Conservation (phyloP, 495 filamentous ascomycete species). For the Mytilinidion resinicola region DNA sequence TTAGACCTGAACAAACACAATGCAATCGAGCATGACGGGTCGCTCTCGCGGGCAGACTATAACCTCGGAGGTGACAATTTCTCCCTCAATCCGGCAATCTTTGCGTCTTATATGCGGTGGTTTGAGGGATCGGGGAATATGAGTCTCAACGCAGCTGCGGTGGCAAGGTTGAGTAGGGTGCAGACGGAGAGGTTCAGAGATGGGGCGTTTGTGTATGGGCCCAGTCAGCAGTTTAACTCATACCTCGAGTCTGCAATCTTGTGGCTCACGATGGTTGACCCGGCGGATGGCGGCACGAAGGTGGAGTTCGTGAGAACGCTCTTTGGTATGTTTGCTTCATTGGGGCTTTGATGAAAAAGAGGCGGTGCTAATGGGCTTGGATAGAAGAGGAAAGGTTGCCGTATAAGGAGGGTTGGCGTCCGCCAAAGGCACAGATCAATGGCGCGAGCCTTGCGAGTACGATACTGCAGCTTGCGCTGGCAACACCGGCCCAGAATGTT, state of each 20-base stretch:
- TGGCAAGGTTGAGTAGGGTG: conserved; percentile 11
- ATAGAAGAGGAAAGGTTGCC: conserved; percentile 28
- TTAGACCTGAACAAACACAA: conserved; percentile 27
- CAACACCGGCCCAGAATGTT: conserved; percentile 5
- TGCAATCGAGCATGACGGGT: conserved; percentile 31
- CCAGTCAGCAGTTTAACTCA: conserved; percentile 14
- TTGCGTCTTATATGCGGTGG: conserved; percentile 12
- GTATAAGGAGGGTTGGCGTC: conserved; percentile 25
- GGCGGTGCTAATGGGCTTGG: not conserved
- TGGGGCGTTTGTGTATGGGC: conserved; percentile 19
- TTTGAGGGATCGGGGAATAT: conserved; percentile 14
- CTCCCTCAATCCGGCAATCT: conserved; percentile 20
- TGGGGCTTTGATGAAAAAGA: not conserved
- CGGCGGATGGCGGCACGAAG: conserved; percentile 10
- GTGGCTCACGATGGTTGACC: conserved; percentile 15
- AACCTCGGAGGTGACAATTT: conserved; percentile 18
- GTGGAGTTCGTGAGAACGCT: conserved; percentile 24
- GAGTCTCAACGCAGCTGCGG: conserved; percentile 12
- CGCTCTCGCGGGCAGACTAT: conserved; percentile 22
- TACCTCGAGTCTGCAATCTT: conserved; percentile 29
- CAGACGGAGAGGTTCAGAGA: conserved; percentile 11
- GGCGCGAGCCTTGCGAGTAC: not conserved
- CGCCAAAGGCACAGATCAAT: conserved; percentile 1
- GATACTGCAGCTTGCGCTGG: conserved; percentile 3
- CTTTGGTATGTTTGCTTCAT: conserved; percentile 15